Conservation (phyloP, 164 flowering plant genomes). For the Berberis thunbergii region DNA sequence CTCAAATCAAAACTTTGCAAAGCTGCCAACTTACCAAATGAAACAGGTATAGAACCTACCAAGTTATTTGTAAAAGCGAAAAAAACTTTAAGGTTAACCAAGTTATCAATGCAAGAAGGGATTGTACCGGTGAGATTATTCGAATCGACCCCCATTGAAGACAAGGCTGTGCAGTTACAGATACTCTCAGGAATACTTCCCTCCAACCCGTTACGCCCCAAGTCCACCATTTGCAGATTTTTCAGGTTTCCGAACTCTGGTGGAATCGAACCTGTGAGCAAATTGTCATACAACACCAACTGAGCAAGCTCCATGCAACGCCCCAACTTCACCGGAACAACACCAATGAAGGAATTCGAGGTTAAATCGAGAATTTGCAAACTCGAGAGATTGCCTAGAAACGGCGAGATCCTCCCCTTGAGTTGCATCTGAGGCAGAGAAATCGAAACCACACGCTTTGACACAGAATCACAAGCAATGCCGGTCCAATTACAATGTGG, state of each 20-base stretch:
- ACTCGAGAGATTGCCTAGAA: conserved; percentile 47
- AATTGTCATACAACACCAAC: conserved; percentile 33
- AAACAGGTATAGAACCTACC: conserved; percentile 51
- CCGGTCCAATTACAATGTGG: conserved; percentile 85
- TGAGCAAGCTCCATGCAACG: conserved; percentile 31
- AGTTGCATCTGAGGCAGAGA: conserved; percentile 35
- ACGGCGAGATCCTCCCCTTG: conserved; percentile 48
- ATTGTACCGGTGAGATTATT: conserved; percentile 60
- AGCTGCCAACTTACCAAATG: conserved; percentile 35
- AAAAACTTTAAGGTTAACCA: conserved; percentile 40
- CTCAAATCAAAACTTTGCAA: conserved; percentile 43
- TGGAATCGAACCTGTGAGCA: conserved; percentile 55
- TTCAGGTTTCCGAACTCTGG: conserved; percentile 38
- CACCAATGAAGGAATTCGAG: conserved; percentile 42
- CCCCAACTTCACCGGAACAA: conserved; percentile 44
- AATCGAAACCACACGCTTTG: conserved; percentile 35
- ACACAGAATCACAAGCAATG: conserved; percentile 37
- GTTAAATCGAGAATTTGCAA: conserved; percentile 66
- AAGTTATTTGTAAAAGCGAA: conserved; percentile 31
- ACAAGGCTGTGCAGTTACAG: conserved; percentile 45
- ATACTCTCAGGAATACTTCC: conserved; percentile 56
- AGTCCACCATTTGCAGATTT: conserved; percentile 32
- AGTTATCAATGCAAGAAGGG: conserved; percentile 43
- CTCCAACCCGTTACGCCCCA: conserved; percentile 37
- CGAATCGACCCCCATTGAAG: conserved; percentile 16